These are phyloP conservation scores for Lentinula raphanica DNA, from an alignment of 768 basidiomycete genomes.

Conservation along the genomic window DNA sequence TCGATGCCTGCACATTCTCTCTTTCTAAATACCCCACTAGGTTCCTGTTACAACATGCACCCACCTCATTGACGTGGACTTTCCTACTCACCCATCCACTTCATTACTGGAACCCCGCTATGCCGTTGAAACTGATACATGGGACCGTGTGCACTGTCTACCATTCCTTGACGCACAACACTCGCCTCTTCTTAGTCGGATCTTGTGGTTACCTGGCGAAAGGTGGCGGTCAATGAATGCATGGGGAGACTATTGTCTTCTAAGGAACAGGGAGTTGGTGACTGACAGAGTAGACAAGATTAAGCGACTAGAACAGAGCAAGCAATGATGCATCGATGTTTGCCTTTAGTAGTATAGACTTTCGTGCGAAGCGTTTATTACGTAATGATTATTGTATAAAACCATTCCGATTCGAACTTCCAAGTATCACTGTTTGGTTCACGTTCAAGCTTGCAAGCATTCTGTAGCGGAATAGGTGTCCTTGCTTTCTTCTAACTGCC, in stretches of 20 bases:
- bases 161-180: slow-evolving; percentile 81
- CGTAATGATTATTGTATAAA: too few relatives aligned
- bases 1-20: background rate
- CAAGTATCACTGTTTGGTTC: too few relatives aligned
- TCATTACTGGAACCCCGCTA: slow-evolving; percentile 77
- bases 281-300: slow-evolving; percentile 23
- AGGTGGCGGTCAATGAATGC: slow-evolving; percentile 65
- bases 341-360: too few relatives aligned
- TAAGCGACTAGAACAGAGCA: background rate
- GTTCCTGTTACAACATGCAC: slow-evolving; percentile 71
- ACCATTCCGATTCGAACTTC: too few relatives aligned
- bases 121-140: slow-evolving; percentile 53
- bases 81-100: slow-evolving; percentile 58
- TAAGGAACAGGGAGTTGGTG: slow-evolving; percentile 54
- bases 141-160: slow-evolving; percentile 78
- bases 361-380: too few relatives aligned
- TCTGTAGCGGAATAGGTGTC: too few relatives aligned
- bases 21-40: slow-evolving; percentile 30
- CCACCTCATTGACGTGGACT: slow-evolving; percentile 88
- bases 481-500: background rate
- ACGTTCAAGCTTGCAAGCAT: too few relatives aligned
- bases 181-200: slow-evolving; percentile 67
- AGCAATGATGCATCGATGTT: background rate
- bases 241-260: slow-evolving; percentile 88
- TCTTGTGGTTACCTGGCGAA: slow-evolving; percentile 74